Conservation (phyloP, 805 yeast genomes). For the Kluyveromyces wickerhamii region DNA sequence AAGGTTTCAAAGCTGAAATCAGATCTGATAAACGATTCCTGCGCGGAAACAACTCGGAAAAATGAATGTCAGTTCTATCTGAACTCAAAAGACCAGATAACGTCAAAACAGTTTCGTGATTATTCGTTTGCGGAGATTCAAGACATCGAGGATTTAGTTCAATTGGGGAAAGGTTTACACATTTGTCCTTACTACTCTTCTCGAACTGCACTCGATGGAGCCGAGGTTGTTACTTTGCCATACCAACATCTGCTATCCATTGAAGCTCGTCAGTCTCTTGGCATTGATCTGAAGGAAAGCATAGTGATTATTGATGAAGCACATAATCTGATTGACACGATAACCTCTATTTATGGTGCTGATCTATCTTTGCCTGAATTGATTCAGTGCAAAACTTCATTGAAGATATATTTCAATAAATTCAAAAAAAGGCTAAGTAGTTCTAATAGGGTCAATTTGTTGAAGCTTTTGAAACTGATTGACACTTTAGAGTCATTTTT, state of each 20-base stretch:
- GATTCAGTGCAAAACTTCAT: conserved; percentile 35
- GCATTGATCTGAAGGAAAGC: conserved; percentile 51
- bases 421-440: conserved; percentile 60
- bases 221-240: conserved; percentile 79
- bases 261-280: conserved; percentile 50
- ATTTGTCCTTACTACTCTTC: conserved; percentile 81
- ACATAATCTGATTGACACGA: conserved; percentile 75
- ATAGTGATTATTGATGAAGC: conserved; percentile 87
- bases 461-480: conserved; percentile 54
- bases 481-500: conserved; percentile 45
- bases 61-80: conserved; percentile 9
- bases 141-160: conserved; percentile 73
- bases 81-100: conserved; percentile 22
- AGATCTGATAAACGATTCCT: conserved; percentile 55
- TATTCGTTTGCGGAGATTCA: conserved; percentile 45
- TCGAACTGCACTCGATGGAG: conserved; percentile 42
- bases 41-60: conserved; percentile 8
- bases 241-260: conserved; percentile 67
- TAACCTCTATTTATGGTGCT: conserved; percentile 60
- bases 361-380: conserved; percentile 46
- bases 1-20: conserved; percentile 41
- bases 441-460: conserved; percentile 61
- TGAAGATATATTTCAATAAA: conserved; percentile 48
- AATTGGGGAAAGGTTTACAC: conserved; percentile 46
- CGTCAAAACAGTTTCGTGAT: conserved; percentile 43